Evolutionary conservation across 2,329 filamentous ascomycete species (phyloP), one percentile per base, ranked within the genome.

Genomic region (Madurella fahalii): DNA sequence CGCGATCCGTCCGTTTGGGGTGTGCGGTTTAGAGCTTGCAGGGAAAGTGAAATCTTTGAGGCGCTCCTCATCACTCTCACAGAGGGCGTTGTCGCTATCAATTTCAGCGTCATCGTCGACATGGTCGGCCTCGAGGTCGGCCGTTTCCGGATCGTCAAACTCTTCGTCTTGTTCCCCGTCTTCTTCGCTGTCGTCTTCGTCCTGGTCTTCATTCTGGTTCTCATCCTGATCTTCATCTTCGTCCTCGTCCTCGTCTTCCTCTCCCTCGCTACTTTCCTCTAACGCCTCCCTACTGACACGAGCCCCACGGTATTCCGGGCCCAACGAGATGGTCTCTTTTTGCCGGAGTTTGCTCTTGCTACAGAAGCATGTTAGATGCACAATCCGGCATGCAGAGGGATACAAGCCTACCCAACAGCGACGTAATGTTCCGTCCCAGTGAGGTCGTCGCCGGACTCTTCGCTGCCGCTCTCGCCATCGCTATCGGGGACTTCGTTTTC

Each of bases 261-360:
- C 48, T n/a, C 50, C 56, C 11, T 57, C 58, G 61, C 77, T 80
- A 48, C 79, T 78, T 37, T 81, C 76, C 5, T 85, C 78, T 15
- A 90, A 73, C 12, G 81, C 83, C 43, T 84, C 76, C 53, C 92
- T 82, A 61, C 85, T 90, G 37, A 96, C 81, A 46, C 82, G 82
- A 16, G 87, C 80, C 11, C 93, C 92, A 58, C 84, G 79, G 71
- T 97, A 97, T 67, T 90, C 82, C 13, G 87, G 85, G 0, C 91
- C 93, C 1, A 96, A 76, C 0, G 82, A 73, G 16, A 86, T 72
- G 20, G 80, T 78, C 34, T 90, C 84, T 54, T 84, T 84, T 67
- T 89, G 86, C 60, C 90, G 84, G 62, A 96, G 75, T 68, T 89
- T 93, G 74, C 87, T 94, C 77, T 92, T 94, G 17, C 85, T 86